Evolutionary conservation across 441 rosid species (phyloP).

Genomic region (Pelargonium fulgidum): DNA sequence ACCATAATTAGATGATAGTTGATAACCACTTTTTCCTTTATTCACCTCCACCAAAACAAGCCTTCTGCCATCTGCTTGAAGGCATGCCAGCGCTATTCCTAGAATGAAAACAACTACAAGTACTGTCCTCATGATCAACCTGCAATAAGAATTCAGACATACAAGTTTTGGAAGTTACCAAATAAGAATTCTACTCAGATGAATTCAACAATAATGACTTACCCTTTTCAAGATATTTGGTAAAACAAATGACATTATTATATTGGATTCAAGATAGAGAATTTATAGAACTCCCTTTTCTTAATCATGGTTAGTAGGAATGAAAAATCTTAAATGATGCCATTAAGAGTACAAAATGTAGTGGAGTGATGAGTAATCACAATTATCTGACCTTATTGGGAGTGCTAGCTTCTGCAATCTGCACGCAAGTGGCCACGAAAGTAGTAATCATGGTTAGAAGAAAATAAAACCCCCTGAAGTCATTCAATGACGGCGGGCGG

Average conservation of each 20-base stretch:
- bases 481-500: no score
- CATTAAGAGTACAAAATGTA: conserved; percentile 8
- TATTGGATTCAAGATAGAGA: conserved; percentile 11
- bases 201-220: conserved; percentile 11
- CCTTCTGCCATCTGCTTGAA: not conserved
- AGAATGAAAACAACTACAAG: not conserved
- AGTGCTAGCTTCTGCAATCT: not conserved
- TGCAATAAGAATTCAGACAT: not conserved
- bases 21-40: no score
- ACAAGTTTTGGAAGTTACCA: not conserved
- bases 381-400: conserved; percentile 5
- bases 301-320: conserved; percentile 25
- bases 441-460: conserved; percentile 1
- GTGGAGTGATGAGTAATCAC: conserved; percentile 19
- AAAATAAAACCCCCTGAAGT: not conserved
- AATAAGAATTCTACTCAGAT: conserved; percentile 7
- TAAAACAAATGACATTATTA: not conserved
- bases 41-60: not conserved
- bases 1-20: no score
- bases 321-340: not conserved
- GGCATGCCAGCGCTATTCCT: not conserved
- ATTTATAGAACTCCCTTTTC: conserved; percentile 15
- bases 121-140: not conserved
- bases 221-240: conserved; percentile 9
- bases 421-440: conserved; percentile 6